Evolutionary conservation across 352 stramenopile genomes (phyloP), one percentile per base, ranked within the genome.

Genomic region (Phytophthora capsici): DNA sequence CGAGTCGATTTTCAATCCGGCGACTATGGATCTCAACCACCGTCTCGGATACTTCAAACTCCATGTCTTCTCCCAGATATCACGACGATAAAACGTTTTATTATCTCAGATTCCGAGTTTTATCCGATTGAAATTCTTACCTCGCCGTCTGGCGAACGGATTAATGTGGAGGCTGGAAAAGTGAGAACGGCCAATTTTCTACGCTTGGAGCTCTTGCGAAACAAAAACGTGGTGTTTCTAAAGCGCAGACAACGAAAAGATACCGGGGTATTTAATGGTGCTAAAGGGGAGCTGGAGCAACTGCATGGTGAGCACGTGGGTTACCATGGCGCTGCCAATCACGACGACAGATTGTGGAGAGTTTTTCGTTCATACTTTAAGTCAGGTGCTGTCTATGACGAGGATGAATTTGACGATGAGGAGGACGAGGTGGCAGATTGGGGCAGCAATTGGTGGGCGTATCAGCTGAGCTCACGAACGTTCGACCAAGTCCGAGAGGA

Each of bases 11-110:
- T 87, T 10, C 59, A 70, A 22, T 46, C 49, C 51, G 17, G 9
- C n/a, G 32, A 32, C 46, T 41, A 50, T 22, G 50, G 20, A 7
- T 49, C 40, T 12, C 38, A 76, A 28, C 38, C 54, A 43, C 66
- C 16, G 17, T 75, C 57, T 46, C 66, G 63, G n/a, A 59, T 66
- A 14, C 34, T 89, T n/a, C 73, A 66, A 41, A 91, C 77, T 17
- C 87, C 87, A 16, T 93, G 84, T 22, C 65, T 94, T 59, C 71
- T 96, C 6, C 88, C 88, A 6, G 83, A 92, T 32, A 68, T 92
- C 1, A 47, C 65, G 6, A 77, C 67, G 0, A 82, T 95, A 20
- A 69, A 81, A 41, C 78, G 81, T 17, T 80, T 96, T 10, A 45
- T 71, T 1, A 78, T 94, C 14, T 60, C 69, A 0, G 77, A 71